Base-by-base conservation (phyloP, 768 basidiomycete species). In the Mycena capillaripes region DNA sequence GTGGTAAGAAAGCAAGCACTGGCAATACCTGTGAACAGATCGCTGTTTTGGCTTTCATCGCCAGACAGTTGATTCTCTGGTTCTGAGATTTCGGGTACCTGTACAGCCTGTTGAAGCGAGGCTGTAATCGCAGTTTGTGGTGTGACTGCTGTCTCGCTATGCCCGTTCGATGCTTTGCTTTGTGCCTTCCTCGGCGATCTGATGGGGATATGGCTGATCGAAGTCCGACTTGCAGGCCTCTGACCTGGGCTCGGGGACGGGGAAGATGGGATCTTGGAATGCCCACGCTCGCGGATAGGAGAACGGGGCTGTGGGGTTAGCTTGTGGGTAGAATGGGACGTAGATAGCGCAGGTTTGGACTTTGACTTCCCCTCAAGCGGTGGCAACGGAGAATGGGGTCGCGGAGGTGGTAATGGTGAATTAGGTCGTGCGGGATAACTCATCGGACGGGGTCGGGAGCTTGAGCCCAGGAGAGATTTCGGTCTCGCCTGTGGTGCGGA, bases 121-220 rank as follows among this genome's bases (percentile, higher is more conserved):
- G 3, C 19, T 27, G 64, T 12, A 27, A 52, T 52, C 23, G 55
- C 40, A n/a, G 8, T 6, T 7, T 50, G 70, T 19, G 70, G 61
- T 27, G 60, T 42, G 16, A 57, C 44, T 34, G 59, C 44, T 10
- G 10, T 34, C 19, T 63, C 40, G 52, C 25, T 50, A 55, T 62
- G 64, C 52, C 74, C 71, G 25, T 71, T 61, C 50, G 55, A 36
- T 16, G 63, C 3, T 48, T 65, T 69, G 11, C 1, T 69, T 56
- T 71, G 76, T 7, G 66, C 72, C 75, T 85, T 86, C 60, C 79
- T 75, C 23, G 84, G 81, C 21, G 87, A 82, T 27, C 82, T 82
- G 6, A 87, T 81, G 17, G 89, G 88, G 63, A 90, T 88, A 34
- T 84, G 81, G 63, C 87, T 88, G 10, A 80, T 78, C 7, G 82